Base-by-base conservation (phyloP, 345 rosid genomes). In the Conringia planisiliqua region DNA sequence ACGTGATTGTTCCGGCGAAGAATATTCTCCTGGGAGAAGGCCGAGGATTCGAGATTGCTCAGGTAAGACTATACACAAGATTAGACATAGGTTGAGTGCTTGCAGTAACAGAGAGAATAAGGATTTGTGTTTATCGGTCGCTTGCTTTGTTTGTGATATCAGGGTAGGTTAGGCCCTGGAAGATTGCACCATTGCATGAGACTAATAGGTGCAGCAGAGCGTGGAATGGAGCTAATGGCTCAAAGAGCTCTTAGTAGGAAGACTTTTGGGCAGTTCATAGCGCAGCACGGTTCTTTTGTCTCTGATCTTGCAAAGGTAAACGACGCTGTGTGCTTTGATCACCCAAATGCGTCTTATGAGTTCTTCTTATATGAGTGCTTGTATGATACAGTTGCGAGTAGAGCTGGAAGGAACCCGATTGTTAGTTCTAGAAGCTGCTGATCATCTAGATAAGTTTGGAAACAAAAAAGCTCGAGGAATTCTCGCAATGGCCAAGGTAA, bases 121-220 rank as follows among this genome's bases (percentile, higher is more conserved):
- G 13, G 38, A 33, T 43, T 52, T 43, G 29, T 62, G 56, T 38
- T 74, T 47, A 74, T 48, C 2, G 6, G 57, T 14, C 3, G 11
- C 27, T 62, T 42, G 64, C 12, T 10, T 47, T 74, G 57, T 74
- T 71, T 81, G 44, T 38, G 24, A 71, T 55, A 69, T 68, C 87
- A 95, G 99, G 99, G 97, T 68, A 87, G 99, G 83, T 83, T 95
- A 64, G 99, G 99, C 57, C 99, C 99, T 1, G 99, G 99, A 80
- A 90, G 99, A 77, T 78, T 92, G 91, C 98, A 94, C 85, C 98
- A 94, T 72, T 94, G 96, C 80, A 87, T 92, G 99, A 90, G 99
- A 86, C 79, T 90, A 80, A 79, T 95, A 35, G 99, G 99, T 63
- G 92, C 96, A 47, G 96, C 99, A 17, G 99, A 95, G 87, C 97